Conservation (phyloP, 768 basidiomycete genomes). For the Trametes cinnabarina region DNA sequence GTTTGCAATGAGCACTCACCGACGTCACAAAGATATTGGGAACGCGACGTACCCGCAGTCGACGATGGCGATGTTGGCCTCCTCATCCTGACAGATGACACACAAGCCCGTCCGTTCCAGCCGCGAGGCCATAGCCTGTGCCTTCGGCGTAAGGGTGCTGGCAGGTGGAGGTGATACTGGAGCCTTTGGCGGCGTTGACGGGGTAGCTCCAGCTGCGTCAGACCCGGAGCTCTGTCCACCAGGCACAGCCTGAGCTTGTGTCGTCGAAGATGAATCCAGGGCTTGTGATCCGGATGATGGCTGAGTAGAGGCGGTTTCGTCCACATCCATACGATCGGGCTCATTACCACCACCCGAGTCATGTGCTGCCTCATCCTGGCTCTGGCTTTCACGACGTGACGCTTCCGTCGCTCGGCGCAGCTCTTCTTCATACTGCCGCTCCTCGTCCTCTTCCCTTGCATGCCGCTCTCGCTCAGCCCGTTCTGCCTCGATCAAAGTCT, state of each 20-base stretch:
- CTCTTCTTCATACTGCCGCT: conserved; percentile 22
- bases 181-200: conserved; percentile 17
- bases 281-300: neutral
- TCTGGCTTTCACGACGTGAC: conserved; percentile 2
- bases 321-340: no score
- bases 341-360: neutral
- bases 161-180: conserved; percentile 28
- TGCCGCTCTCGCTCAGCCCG: conserved; percentile 27
- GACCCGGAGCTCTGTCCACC: neutral
- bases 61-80: conserved; percentile 89
- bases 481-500: conserved; percentile 53
- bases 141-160: conserved; percentile 36
- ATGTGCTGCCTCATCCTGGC: neutral
- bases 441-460: conserved; percentile 28
- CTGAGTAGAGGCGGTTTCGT: neutral
- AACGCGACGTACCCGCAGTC: conserved; percentile 81
- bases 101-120: conserved; percentile 76
- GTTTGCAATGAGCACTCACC: neutral
- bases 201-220: conserved; percentile 7
- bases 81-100: conserved; percentile 91
- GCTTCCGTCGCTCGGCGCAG: conserved; percentile 20
- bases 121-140: conserved; percentile 38
- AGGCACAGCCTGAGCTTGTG: neutral
- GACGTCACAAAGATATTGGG: neutral
- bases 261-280: no score